Base-by-base conservation (phyloP, 108 stramenopile species). In the Cyclostephanos tholiformis region DNA sequence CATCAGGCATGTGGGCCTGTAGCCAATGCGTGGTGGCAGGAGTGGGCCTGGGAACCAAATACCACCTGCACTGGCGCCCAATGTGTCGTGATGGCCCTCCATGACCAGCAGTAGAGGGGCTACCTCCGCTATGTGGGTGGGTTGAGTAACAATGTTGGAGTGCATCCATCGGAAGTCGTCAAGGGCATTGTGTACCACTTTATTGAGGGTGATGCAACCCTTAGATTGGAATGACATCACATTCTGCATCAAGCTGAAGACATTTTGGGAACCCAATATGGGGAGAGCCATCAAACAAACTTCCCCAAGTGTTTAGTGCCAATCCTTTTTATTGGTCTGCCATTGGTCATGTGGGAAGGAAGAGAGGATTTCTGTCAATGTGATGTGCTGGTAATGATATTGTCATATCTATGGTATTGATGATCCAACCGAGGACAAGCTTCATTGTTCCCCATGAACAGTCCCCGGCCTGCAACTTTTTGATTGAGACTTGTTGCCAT, bases 51-150 rank as follows among this genome's bases (percentile, higher is more conserved):
- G 79, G 56, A 85, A 79, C 80, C 80, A 82, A 6, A 77, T 44
- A 35, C 80, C 84, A 13, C 80, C 84, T 8, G 69, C 69, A 10
- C 84, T 80, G 4, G 0, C 7, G 16, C 80, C 77, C 10, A 80
- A 69, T 0, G 80, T 80, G 67, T 85, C 80, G 53, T 78, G 77
- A 27, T 72, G 41, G 0, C 80, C 84, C 43, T 78, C 67, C 0
- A 67, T 57, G 14, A 52, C 22, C 0, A 76, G 80, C 29, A 19
- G 55, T 0, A 75, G 41, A 1, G 82, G 85, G 1, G 83, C 78
- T 0, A 86, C 27, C 73, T 86, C 85, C 12, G 69, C 65, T 13
- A 86, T 64, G 10, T 70, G 69, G 0, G 85, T 86, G 0, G 82
- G 82, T 0, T 67, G 57, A 16, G 63, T 29, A 12, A 38, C n/a